Evolutionary conservation across 768 basidiomycete species (phyloP).

Genomic region (Boletus eberwhitei): DNA sequence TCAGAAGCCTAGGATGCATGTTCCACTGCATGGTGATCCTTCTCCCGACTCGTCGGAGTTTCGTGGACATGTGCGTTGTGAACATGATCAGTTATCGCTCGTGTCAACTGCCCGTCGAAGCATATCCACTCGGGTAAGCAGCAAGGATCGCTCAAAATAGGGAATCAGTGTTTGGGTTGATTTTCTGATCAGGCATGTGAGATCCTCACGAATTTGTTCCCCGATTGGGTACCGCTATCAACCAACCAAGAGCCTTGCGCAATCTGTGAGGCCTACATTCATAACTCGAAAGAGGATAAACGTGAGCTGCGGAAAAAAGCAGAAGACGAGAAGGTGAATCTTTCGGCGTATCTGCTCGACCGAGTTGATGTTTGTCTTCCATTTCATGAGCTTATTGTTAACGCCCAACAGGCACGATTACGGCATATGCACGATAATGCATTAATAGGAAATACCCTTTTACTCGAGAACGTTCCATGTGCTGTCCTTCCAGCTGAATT

Average conservation of each 20-base stretch:
- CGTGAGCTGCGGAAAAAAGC: conserved; percentile 60
- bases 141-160: conserved; percentile 4
- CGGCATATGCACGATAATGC: conserved; percentile 59
- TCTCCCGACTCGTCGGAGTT: conserved; percentile 61
- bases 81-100: conserved; percentile 61
- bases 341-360: neutral
- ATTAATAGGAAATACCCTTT: conserved; percentile 42
- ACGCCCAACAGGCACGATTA: conserved; percentile 50
- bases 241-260: conserved; percentile 53
- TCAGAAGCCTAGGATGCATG: conserved; percentile 75
- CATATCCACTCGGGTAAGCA: conserved; percentile 58
- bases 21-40: conserved; percentile 53
- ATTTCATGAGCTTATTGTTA: conserved; percentile 17
- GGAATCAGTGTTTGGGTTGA: conserved; percentile 4
- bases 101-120: conserved; percentile 54
- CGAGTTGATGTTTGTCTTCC: conserved; percentile 5
- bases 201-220: conserved; percentile 57
- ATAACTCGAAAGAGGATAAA: conserved; percentile 58
- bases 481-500: conserved; percentile 63
- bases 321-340: conserved; percentile 73
- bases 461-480: conserved; percentile 48
- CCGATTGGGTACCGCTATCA: conserved; percentile 58
- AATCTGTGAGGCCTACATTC: conserved; percentile 56
- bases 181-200: conserved; percentile 47
- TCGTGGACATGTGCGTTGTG: conserved; percentile 60